Conservation (phyloP, 257 asterid species). For the Lycium barbarum region DNA sequence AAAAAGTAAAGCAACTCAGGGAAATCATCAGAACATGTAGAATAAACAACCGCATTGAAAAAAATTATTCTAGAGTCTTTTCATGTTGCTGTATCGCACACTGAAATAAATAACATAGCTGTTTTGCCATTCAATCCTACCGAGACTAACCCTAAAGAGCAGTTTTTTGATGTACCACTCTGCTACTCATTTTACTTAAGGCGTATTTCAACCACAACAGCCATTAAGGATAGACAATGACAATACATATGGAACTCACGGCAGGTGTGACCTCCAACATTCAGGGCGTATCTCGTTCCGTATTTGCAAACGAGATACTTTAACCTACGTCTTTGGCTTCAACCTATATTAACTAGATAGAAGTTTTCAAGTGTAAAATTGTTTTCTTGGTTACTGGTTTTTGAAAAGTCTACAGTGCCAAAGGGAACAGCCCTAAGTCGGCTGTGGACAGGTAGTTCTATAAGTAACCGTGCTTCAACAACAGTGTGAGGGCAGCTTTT, state of each 20-base stretch:
- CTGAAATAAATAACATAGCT: not conserved
- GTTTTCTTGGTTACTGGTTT: constrained; percentile 20
- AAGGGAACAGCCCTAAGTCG: not conserved
- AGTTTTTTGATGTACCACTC: not conserved
- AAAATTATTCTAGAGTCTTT: not conserved
- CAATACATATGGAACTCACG: not conserved
- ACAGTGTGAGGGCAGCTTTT: not conserved
- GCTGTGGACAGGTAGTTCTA: not conserved
- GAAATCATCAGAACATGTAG: not conserved
- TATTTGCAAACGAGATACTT: constrained; percentile 15
- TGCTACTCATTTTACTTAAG: not conserved
- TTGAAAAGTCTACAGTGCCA: constrained; percentile 5
- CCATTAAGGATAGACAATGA: not conserved
- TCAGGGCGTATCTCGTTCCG: not conserved
- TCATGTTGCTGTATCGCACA: not conserved
- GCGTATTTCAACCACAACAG: not conserved
- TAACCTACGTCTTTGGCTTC: not conserved
- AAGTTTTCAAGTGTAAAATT: not conserved
- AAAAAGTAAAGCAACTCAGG: constrained; percentile 11
- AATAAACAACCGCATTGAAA: not conserved
- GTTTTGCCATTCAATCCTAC: not conserved
- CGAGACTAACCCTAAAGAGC: not conserved
- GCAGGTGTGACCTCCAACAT: constrained; percentile 3
- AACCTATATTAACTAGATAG: not conserved
- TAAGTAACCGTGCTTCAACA: not conserved